phyloP scores from a whole-genome alignment of 2,329 filamentous ascomycete species.

The Myrmaecium sp. region DNA sequence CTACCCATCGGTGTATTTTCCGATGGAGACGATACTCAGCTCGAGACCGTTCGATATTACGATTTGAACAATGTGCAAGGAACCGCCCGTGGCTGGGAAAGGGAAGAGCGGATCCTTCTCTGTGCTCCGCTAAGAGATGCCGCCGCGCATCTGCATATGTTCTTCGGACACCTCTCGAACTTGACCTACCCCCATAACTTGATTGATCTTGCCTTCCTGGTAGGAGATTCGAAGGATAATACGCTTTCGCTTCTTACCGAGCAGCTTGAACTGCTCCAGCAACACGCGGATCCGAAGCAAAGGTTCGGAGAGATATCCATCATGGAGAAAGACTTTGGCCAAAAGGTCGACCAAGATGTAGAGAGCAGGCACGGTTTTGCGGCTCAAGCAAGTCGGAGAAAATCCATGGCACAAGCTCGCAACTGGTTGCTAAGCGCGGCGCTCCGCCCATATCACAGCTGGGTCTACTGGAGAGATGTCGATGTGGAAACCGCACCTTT shows the following conservation, averaged over 20 bases:
- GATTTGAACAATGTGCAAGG: conserved; percentile 85
- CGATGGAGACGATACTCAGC: conserved; percentile 51
- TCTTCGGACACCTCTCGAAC: conserved; percentile 93
- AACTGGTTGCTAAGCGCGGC: conserved; percentile 95
- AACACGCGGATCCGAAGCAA: conserved; percentile 59
- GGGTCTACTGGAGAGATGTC: conserved; percentile 98
- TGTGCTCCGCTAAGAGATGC: conserved; percentile 92
- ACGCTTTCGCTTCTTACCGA: conserved; percentile 62
- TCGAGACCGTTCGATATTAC: conserved; percentile 95
- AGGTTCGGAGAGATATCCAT: conserved; percentile 93
- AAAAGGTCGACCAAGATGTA: conserved; percentile 93
- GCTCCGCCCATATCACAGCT: conserved; percentile 84
- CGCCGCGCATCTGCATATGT: conserved; percentile 84
- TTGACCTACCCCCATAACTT: conserved; percentile 94
- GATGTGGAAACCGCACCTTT: conserved; percentile 95
- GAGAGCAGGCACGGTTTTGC: conserved; percentile 96
- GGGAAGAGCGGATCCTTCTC: conserved; percentile 84
- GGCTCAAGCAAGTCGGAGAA: conserved; percentile 80
- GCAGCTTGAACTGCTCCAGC: conserved; percentile 64
- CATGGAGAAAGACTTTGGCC: conserved; percentile 96
- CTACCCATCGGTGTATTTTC: conserved; percentile 55
- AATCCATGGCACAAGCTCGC: conserved; percentile 92
- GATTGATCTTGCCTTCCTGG: conserved; percentile 89
- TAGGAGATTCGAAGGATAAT: conserved; percentile 91
- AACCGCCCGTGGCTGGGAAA: conserved; percentile 84